Evolutionary conservation across 2,329 filamentous ascomycete genomes (phyloP).

Genomic region (Lachnellula arida): DNA sequence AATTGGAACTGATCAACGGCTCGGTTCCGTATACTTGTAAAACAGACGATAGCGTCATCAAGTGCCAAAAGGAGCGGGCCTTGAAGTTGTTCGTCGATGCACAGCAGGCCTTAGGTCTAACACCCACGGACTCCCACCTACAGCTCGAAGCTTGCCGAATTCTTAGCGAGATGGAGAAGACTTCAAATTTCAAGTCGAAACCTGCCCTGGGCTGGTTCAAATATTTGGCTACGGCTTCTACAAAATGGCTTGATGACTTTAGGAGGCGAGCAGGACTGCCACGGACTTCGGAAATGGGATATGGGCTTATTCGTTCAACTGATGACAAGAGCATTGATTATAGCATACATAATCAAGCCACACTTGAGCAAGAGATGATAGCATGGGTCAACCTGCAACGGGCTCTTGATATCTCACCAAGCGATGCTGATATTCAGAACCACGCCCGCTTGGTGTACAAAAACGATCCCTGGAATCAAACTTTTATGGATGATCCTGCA

Average conservation of each 20-base stretch:
- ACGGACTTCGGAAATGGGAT: constrained; percentile 50
- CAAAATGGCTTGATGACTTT: constrained; percentile 53
- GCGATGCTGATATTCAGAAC: constrained; percentile 50
- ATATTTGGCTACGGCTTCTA: constrained; percentile 45
- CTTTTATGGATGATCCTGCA: constrained; percentile 50
- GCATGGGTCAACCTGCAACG: constrained; percentile 46
- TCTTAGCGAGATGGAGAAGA: constrained; percentile 51
- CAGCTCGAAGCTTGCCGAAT: constrained; percentile 56
- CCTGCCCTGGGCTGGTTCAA: constrained; percentile 49
- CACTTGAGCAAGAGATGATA: constrained; percentile 50
- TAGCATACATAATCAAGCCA: constrained; percentile 52
- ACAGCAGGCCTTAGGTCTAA: constrained; percentile 45
- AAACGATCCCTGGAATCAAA: constrained; percentile 60
- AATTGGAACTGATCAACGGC: constrained; percentile 8
- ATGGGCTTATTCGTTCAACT: constrained; percentile 44
- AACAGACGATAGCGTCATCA: constrained; percentile 12
- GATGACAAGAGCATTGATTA: constrained; percentile 54
- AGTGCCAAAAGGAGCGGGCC: constrained; percentile 22
- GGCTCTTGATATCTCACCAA: constrained; percentile 43
- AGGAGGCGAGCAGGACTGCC: constrained; percentile 53
- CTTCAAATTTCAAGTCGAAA: constrained; percentile 23
- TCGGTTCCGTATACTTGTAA: constrained; percentile 2
- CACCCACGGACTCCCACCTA: constrained; percentile 54
- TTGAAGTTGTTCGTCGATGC: constrained; percentile 23
- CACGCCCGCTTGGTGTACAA: constrained; percentile 58